Evolutionary conservation across 108 stramenopile genomes (phyloP), one percentile per base, ranked within the genome.

Genomic region (Pseudonitzschia multiseries): DNA sequence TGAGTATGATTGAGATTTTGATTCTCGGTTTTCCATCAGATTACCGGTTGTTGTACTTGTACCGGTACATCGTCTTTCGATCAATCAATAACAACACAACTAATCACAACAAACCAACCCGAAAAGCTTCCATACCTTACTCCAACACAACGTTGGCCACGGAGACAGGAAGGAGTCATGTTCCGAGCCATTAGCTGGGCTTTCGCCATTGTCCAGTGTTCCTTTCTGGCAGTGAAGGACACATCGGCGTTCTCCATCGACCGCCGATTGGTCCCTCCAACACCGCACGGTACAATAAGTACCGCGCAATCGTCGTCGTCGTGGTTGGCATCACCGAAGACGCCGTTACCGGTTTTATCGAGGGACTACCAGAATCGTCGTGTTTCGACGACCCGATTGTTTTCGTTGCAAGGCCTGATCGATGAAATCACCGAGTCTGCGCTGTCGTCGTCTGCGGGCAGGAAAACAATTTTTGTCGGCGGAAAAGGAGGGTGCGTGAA

Each of bases 391-490:
- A 26, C 66, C 12, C 44, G 22, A 20, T 24, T 67, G 20, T 67
- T 48, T 50, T 67, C 66, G 28, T 50, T 67, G 44, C 8, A 29
- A 21, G 21, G 6, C 12, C 66, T 67, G 44, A 41, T 67, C 0
- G 66, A 67, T 10, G 66, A 67, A 48, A 50, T 67, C 44, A 48
- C 36, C 8, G 44, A 67, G 24, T 46, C 65, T 5, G 44, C 65
- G 4, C 12, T 18, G 15, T 26, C 22, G 22, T 20, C 32, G n/a
- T 18, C 61, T 21, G 12, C 27, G 21, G 24, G 36, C n/a, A 67
- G 46, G 42, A 67, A 67, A 46, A 85, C 82, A 13, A 71, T 88
- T 22, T 88, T 88, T 81, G 83, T 84, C 13, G 87, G 87, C 13
- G 87, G 87, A 18, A 86, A 89, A 72, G 89, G 89, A 44, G 88